Evolutionary conservation across 164 flowering plant species (phyloP).

Genomic region (Sextonia rubra): DNA sequence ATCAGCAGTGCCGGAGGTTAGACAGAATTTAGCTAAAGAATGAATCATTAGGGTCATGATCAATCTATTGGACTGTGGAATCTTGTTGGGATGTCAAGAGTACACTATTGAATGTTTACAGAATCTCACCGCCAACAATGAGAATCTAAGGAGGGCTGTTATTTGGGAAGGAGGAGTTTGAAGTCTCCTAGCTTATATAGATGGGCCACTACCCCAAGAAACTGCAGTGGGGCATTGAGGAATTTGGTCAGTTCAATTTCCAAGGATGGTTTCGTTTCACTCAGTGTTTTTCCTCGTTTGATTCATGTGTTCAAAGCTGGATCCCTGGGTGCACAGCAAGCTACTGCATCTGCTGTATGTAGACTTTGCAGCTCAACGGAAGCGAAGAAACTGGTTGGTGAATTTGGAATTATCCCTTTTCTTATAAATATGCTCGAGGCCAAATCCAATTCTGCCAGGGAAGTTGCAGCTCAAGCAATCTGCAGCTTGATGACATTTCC

Average conservation of each 20-base stretch:
- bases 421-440: slow-evolving; percentile 78
- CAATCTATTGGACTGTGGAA: slow-evolving; percentile 60
- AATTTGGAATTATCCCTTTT: slow-evolving; percentile 65
- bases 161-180: slow-evolving; percentile 65
- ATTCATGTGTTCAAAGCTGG: slow-evolving; percentile 74
- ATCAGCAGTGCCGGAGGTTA: slow-evolving; percentile 71
- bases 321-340: slow-evolving; percentile 73
- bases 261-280: slow-evolving; percentile 39
- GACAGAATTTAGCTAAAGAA: slow-evolving; percentile 69
- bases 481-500: slow-evolving; percentile 45
- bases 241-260: slow-evolving; percentile 60
- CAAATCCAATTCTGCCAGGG: slow-evolving; percentile 58
- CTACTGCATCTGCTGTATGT: slow-evolving; percentile 70
- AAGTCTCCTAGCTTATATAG: slow-evolving; percentile 60
- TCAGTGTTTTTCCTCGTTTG: slow-evolving; percentile 57
- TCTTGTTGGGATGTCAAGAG: slow-evolving; percentile 68
- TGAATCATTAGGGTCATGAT: slow-evolving; percentile 69
- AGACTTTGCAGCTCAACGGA: slow-evolving; percentile 53
- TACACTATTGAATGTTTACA: slow-evolving; percentile 89
- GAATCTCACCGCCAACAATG: slow-evolving; percentile 69
- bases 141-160: slow-evolving; percentile 45
- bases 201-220: slow-evolving; percentile 81
- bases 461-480: slow-evolving; percentile 75
- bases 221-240: slow-evolving; percentile 82
- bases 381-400: slow-evolving; percentile 64